These are phyloP conservation scores for Platanthera zijinensis DNA, from an alignment of 106 monocot genomes.

Conservation along the genomic window DNA sequence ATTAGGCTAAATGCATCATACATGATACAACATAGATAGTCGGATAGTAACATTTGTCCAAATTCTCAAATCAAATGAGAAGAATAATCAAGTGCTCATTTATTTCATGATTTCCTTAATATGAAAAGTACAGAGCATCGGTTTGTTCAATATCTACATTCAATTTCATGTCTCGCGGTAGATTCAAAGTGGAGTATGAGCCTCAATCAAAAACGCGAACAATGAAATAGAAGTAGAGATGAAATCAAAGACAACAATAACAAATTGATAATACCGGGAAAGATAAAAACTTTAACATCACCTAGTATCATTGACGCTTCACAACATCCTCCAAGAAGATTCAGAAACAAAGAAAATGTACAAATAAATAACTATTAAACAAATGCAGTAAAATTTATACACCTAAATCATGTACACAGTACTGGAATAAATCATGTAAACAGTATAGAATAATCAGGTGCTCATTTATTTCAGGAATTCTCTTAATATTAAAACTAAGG, in stretches of 20 bases:
- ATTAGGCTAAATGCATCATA: no score
- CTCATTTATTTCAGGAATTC: no score
- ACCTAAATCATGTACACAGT: no score
- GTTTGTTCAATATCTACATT: not conserved
- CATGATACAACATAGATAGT: no score
- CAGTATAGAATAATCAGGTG: not conserved
- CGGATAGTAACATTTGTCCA: no score
- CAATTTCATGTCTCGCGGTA: not conserved
- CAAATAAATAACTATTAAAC: no score
- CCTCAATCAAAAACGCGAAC: not conserved
- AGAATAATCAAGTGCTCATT: not conserved
- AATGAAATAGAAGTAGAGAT: not conserved
- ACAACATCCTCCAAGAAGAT: no score
- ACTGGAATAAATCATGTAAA: no score
- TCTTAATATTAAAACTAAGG: no score
- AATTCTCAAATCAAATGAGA: not conserved
- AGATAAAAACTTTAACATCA: not conserved
- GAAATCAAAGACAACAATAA: not conserved
- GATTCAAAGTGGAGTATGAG: not conserved
- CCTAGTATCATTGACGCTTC: not conserved
- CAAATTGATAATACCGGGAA: not conserved
- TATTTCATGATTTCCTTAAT: no score
- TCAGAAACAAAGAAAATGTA: no score
- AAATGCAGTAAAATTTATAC: no score
- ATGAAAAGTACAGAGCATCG: not conserved